Base-by-base conservation (phyloP, 129 eudicot genomes). In the Flaveria robusta region DNA sequence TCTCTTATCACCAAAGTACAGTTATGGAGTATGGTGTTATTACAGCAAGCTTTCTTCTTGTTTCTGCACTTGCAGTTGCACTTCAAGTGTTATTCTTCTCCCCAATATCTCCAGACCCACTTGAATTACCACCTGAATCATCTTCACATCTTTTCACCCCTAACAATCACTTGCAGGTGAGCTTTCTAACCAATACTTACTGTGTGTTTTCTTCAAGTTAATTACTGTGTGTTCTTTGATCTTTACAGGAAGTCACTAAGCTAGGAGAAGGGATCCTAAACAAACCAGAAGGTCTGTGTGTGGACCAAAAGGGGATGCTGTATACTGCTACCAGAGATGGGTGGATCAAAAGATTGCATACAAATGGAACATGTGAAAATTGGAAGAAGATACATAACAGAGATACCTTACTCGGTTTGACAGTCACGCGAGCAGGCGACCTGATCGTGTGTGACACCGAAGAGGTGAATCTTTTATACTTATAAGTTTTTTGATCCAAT, bases 301-400 rank as follows among this genome's bases (percentile, higher is more conserved):
- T 93, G 67, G 92, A 90, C 82, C 77, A 84, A 79, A 69, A 34
- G n/a, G 41, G 96, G 98, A 29, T 46, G 4, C 18, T 46, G 52
- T 46, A 93, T 63, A 90, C 98, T 15, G 92, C 92, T 23, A 88
- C 95, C 3, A 82, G 96, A 84, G 98, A 93, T 81, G 98, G 98
- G 49, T 88, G 89, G 88, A 83, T 93, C 52, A 93, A 80, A 77
- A 90, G 88, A 81, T 22, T 88, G 87, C 86, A 78, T 71, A 86
- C 42, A 23, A 86, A 92, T 77, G 97, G 91, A 24, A 76, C 92
- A 8, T 88, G 87, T 88, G 95, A 93, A 74, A 65, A 83, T 54
- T 90, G 92, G 95, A 86, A 81, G 81, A 74, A 22, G 80, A 41
- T 85, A n/a, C 85, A 82, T 22, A 70, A 80, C 16, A 54, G n/a